Evolutionary conservation across 345 rosid species (phyloP).

Genomic region (Psidium friedrichsthalianum): DNA sequence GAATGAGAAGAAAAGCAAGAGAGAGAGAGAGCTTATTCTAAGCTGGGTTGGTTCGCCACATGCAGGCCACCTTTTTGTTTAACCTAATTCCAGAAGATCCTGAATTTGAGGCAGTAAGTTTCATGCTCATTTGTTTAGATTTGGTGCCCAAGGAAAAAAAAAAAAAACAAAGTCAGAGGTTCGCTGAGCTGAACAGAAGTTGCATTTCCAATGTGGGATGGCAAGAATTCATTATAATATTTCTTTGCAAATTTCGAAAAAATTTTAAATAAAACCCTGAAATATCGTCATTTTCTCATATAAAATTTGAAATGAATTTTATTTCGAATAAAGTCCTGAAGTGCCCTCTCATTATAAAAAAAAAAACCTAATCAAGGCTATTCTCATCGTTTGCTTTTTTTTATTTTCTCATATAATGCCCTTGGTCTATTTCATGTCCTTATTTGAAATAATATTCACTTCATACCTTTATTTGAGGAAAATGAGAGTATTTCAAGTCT

Average conservation of each 20-base stretch:
- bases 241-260: not conserved
- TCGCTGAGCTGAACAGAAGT: not conserved
- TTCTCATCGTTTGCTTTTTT: too few species aligned
- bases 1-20: not conserved
- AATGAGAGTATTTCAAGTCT: too few species aligned
- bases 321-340: too few species aligned
- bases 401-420: too few species aligned
- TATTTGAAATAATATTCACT: too few species aligned
- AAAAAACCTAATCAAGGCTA: too few species aligned
- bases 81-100: slow-evolving; percentile 13
- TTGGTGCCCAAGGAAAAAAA: not conserved
- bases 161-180: not conserved
- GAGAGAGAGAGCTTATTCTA: not conserved
- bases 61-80: slow-evolving; percentile 11
- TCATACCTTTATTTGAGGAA: too few species aligned
- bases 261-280: too few species aligned
- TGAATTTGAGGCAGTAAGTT: slow-evolving; percentile 14
- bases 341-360: too few species aligned
- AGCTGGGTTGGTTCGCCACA: slow-evolving; percentile 18
- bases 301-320: too few species aligned
- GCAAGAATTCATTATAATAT: not conserved
- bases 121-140: not conserved
- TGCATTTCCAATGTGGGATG: not conserved
- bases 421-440: too few species aligned
- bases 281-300: too few species aligned